Base-by-base conservation (phyloP, 2,329 filamentous ascomycete genomes). In the Nemania sp. region DNA sequence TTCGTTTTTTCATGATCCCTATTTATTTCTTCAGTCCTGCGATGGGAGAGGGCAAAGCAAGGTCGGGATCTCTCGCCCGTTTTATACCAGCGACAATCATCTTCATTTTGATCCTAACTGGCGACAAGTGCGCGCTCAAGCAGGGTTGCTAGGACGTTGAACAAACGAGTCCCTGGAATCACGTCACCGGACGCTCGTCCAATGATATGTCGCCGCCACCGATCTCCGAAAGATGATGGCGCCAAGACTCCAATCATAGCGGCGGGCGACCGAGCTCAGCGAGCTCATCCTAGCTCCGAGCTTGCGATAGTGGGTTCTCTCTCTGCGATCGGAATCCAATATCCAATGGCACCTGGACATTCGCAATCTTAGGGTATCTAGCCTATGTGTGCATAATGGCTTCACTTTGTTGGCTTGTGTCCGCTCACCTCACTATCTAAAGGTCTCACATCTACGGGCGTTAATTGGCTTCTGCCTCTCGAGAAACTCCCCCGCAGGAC, bases 61-160 rank as follows among this genome's bases (percentile, higher is more conserved):
- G 55, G 50, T 13, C 35, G 60, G 54, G 18, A 43, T n/a, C n/a
- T 55, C 51, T 64, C 64, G 48, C 62, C 62, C 62, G 67, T 68
- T 52, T 53, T 64, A 56, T 53, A 54, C 15, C 5, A 37, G 45
- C 39, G 35, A 48, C 18, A 42, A 59, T 50, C 40, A 46, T 12
- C 53, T 50, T 60, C 48, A 54, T 54, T 57, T 59, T 40, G 20
- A 43, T 32, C 54, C 54, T 57, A 4, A 11, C 15, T 54, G 18
- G n/a, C 29, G 15, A 11, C n/a, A 42, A 9, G 39, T n/a, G 17
- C 17, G 20, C 43, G 40, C 39, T 32, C 53, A 47, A 47, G 35
- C 48, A 57, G 18, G 59, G 54, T 45, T 54, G 25, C 37, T 40
- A n/a, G 15, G 49, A 46, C 18, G 46, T 59, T 59, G 35, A 40